Base-by-base conservation (phyloP, 495 filamentous ascomycete species). In the Aspergillus haitiensis region DNA sequence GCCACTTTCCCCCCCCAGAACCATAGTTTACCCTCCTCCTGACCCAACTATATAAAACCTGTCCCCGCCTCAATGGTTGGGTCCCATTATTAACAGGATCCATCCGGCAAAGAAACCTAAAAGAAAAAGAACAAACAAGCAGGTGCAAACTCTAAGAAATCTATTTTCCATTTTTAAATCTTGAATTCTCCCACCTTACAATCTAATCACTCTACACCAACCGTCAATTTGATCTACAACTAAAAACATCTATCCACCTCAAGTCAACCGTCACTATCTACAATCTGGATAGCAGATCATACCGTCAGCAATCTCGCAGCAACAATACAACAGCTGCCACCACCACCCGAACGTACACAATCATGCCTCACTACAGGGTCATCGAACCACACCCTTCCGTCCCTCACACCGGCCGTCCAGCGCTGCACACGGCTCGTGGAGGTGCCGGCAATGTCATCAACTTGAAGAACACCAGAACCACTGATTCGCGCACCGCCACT, bases 371-470 rank as follows among this genome's bases (percentile, higher is more conserved):
- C 68, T 89, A 87, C 84, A 81, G 81, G 66, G 82, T 93, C 79
- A 83, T 86, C 73, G 89, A 95, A 74, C 89, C 91, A 52, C 87
- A 91, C 79, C 90, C 91, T 34, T 86, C 87, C 63, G 78, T 89
- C 60, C 80, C 82, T 56, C 73, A 81, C 66, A 78, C 81, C 72
- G 75, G 76, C 64, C 87, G 86, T 72, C 75, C 74, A 31, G 77
- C 75, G 58, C 79, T 87, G 63, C 86, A 91, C 79, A 83, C 86
- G 18, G 93, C 92, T 68, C 90, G 92, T 35, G 93, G 93, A 63
- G 93, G 93, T 42, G 88, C 87, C 13, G 93, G 93, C 63, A 98
- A 97, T 74, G 68, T 79, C 71, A 75, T 80, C 79, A 87, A 82
- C 74, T 85, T 91, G 72, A 86, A 86, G 69, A 83, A 86, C 58